A percentile compares a stretch with the other conserved stretches of the same genome.
Evolutionary conservation across 1,284 basidiomycete genomes (phyloP).

Genomic region (Leccinum pallidistipes): DNA sequence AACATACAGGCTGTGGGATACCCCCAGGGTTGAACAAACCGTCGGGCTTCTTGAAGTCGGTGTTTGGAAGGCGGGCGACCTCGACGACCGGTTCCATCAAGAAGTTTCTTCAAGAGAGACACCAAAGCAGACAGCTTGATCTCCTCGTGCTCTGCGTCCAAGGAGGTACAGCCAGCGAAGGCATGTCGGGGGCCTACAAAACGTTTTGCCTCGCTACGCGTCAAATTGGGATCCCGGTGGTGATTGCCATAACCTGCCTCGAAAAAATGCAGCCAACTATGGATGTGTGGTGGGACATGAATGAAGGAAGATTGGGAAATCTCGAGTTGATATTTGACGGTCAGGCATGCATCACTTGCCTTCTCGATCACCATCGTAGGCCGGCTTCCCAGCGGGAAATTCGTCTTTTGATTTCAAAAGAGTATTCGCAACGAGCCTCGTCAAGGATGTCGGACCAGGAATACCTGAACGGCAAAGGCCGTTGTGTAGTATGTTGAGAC

Average conservation of each 20-base stretch:
- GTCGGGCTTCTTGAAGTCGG: background rate
- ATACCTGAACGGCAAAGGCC: conserved; percentile 7
- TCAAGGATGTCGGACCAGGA: background rate
- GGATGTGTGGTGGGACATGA: conserved; percentile 35
- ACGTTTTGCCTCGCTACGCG: conserved; percentile 19
- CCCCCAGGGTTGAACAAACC: conserved; percentile 29
- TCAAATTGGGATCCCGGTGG: conserved; percentile 25
- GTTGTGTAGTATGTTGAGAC: conserved; percentile 23
- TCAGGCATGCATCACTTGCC: conserved; percentile 27
- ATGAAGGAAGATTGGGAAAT: conserved; percentile 16
- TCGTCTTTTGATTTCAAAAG: conserved; percentile 10
- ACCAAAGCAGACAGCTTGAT: conserved; percentile 14
- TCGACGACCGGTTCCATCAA: conserved; percentile 2
- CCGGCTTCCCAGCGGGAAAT: conserved; percentile 19
- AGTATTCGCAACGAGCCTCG: conserved; percentile 2
- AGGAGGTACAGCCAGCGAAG: conserved; percentile 13
- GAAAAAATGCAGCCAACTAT: conserved; percentile 28
- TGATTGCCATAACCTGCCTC: conserved; percentile 29
- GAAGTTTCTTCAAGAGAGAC: conserved; percentile 19
- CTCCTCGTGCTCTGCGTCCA: conserved; percentile 23
- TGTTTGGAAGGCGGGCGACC: conserved; percentile 7
- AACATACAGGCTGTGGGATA: conserved; percentile 29
- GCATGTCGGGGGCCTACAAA: conserved; percentile 18
- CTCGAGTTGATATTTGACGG: conserved; percentile 26
- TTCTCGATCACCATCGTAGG: conserved; percentile 19